phyloP scores from a whole-genome alignment of 148 eudicot species.

The Chenopodium berlandieri region DNA sequence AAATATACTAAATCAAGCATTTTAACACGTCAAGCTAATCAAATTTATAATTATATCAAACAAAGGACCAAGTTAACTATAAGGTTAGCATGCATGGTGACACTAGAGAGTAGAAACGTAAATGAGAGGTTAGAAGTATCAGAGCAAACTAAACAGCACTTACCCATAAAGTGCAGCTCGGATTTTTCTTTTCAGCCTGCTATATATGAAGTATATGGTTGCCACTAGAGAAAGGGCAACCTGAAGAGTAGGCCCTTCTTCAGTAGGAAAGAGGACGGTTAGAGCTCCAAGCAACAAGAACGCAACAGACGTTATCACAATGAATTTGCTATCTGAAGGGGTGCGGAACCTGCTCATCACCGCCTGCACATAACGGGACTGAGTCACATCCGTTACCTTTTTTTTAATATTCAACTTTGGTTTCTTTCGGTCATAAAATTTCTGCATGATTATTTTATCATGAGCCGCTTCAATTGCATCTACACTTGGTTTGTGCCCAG shows the following conservation, averaged over 20 bases:
- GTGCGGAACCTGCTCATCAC: slow-evolving; percentile 72
- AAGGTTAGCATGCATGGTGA: neutral
- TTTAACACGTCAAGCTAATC: neutral
- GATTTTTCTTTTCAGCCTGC: slow-evolving; percentile 68
- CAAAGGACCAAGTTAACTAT: neutral
- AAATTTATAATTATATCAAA: no score
- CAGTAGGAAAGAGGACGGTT: slow-evolving; percentile 86
- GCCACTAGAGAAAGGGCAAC: slow-evolving; percentile 79
- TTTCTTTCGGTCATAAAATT: slow-evolving; percentile 74
- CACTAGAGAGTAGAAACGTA: neutral
- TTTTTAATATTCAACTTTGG: slow-evolving; percentile 79
- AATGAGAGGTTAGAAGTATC: neutral
- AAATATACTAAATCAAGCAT: neutral
- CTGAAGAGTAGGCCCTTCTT: slow-evolving; percentile 97
- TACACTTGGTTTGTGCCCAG: slow-evolving; percentile 82
- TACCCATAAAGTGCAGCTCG: slow-evolving; percentile 93
- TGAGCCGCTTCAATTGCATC: slow-evolving; percentile 96
- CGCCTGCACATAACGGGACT: slow-evolving; percentile 65
- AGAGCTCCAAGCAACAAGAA: slow-evolving; percentile 75
- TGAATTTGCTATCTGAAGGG: slow-evolving; percentile 64
- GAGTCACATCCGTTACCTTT: slow-evolving; percentile 71
- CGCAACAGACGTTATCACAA: slow-evolving; percentile 53
- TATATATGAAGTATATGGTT: slow-evolving; percentile 71
- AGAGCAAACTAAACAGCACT: slow-evolving; percentile 24
- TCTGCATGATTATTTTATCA: slow-evolving; percentile 89